These are phyloP conservation scores for Diaporthe sp. DNA, from an alignment of 2,329 filamentous ascomycete species.

Conservation along the genomic window DNA sequence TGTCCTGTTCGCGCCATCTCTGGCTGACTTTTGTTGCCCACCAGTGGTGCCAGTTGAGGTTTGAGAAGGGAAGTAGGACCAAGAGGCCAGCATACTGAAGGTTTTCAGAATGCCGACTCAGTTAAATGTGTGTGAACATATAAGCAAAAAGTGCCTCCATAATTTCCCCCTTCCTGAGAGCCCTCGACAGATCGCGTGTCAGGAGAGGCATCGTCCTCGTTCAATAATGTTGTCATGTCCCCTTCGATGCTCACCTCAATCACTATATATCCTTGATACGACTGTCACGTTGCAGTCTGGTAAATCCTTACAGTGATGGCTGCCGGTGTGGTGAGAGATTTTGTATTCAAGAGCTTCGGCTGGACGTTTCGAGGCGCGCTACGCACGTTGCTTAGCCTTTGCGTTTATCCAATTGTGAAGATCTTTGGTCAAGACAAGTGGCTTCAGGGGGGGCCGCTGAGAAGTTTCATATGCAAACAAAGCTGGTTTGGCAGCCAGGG, in stretches of 20 bases:
- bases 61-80: slow-evolving; percentile 44
- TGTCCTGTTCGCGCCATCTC: slow-evolving; percentile 24
- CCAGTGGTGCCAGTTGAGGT: slow-evolving; percentile 50
- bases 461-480: slow-evolving; percentile 32
- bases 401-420: neutral
- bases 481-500: slow-evolving; percentile 31
- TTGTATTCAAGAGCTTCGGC: neutral
- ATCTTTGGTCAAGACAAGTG: neutral
- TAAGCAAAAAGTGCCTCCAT: neutral
- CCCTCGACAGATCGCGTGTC: neutral
- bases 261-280: neutral
- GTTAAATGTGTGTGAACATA: neutral
- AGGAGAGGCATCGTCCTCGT: neutral
- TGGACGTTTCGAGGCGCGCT: neutral
- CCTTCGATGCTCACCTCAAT: neutral
- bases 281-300: neutral
- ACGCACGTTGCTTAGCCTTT: neutral
- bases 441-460: slow-evolving; percentile 10
- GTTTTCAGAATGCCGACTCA: too few species aligned
- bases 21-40: neutral
- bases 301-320: too few species aligned
- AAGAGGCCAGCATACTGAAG: slow-evolving; percentile 17
- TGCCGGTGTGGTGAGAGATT: neutral
- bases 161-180: neutral
- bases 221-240: neutral